Conservation (phyloP, 2,329 filamentous ascomycete genomes). For the Cladosporium sp. region DNA sequence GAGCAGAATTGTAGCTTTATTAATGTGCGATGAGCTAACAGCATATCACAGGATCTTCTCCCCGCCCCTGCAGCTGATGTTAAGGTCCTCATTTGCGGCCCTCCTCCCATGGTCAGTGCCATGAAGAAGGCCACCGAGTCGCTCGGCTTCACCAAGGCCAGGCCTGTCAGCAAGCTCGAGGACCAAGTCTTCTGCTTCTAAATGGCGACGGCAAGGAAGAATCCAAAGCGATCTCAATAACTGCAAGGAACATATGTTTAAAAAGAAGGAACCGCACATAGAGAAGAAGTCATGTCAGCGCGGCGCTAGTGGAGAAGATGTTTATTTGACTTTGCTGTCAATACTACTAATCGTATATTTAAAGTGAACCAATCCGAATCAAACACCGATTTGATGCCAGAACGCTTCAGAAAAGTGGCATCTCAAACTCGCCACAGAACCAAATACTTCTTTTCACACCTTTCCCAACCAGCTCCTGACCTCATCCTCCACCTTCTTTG, state of each 20-base stretch:
- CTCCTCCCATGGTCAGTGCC: slow-evolving; percentile 92
- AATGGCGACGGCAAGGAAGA: neutral
- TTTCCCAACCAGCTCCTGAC: slow-evolving; percentile 36
- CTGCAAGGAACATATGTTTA: neutral
- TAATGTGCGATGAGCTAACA: neutral
- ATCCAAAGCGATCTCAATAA: neutral
- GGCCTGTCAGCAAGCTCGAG: slow-evolving; percentile 93
- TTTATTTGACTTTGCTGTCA: neutral
- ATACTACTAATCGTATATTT: neutral
- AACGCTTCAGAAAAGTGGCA: neutral
- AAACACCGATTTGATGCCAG: neutral
- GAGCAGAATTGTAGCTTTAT: neutral
- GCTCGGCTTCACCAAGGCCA: slow-evolving; percentile 88
- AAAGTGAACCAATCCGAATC: neutral
- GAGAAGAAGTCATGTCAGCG: slow-evolving; percentile 14
- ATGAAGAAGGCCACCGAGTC: slow-evolving; percentile 94
- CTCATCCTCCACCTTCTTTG: slow-evolving; percentile 42
- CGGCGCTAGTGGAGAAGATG: slow-evolving; percentile 9
- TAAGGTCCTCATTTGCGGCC: slow-evolving; percentile 93
- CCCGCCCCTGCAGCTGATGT: slow-evolving; percentile 81
- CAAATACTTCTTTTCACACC: neutral
- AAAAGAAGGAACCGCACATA: slow-evolving; percentile 7
- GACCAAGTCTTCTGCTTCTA: slow-evolving; percentile 97
- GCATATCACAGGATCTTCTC: slow-evolving; percentile 63
- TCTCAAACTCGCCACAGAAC: neutral